Conservation (phyloP, 208 protist species). For the Leishmania braziliensis region DNA sequence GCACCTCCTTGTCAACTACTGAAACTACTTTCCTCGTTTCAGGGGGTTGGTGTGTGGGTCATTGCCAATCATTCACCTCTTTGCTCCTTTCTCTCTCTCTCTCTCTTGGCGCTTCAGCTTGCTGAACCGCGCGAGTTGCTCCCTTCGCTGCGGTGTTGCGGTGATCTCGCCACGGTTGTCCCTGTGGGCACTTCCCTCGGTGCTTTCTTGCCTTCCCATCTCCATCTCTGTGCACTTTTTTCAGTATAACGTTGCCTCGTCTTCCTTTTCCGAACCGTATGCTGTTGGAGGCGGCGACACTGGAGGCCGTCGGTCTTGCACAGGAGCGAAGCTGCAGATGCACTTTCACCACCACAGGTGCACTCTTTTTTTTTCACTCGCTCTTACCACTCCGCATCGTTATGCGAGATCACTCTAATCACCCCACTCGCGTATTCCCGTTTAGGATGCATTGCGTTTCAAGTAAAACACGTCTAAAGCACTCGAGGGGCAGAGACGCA, state of each 20-base stretch:
- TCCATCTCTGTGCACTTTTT: background rate
- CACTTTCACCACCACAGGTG: background rate
- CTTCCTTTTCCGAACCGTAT: background rate
- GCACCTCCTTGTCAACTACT: background rate
- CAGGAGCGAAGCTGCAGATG: background rate
- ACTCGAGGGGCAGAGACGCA: background rate
- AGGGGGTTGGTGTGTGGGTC: background rate
- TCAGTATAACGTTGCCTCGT: too few species aligned
- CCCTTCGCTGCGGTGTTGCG: background rate
- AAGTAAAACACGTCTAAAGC: background rate
- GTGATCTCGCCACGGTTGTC: background rate
- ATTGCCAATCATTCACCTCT: background rate
- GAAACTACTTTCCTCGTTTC: background rate
- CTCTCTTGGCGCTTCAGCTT: background rate
- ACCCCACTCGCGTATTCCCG: background rate
- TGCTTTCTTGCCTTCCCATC: background rate
- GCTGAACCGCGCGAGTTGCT: background rate
- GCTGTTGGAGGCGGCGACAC: background rate
- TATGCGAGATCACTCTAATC: background rate
- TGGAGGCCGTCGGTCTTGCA: background rate
- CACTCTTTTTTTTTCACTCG: background rate
- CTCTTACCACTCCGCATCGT: background rate
- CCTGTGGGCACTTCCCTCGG: background rate
- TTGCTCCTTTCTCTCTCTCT: background rate
- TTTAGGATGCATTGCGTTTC: background rate